Base-by-base conservation (phyloP, 2,329 filamentous ascomycete genomes). In the Penicillium rolfsii region DNA sequence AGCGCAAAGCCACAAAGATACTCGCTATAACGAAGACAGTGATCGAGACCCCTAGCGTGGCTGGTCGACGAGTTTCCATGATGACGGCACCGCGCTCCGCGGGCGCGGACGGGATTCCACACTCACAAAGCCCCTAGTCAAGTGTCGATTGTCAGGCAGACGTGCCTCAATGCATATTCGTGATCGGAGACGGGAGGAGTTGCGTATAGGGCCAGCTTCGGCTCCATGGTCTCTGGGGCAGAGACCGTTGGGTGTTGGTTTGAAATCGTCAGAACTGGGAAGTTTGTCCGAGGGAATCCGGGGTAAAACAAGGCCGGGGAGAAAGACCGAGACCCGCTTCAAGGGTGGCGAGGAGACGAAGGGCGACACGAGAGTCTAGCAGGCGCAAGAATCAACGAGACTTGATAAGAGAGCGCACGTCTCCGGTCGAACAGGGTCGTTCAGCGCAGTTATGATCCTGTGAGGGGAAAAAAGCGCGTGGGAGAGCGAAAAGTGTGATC, bases 1-100 rank as follows among this genome's bases (percentile, higher is more conserved):
- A 81, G 57, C 93, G 87, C 38, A 91, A 84, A 45, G 82, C 82
- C 67, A 97, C 91, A 73, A 96, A 94, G 57, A 90, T 71, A 41
- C 89, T 89, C 55, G 91, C 87, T 55, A 93, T 75, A 24, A 84
- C 83, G 63, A 93, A 83, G 55, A 81, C 67, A 56, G 75, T 68
- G 49, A 81, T 73, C 12, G 79, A 80, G 55, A 81, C 79, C 28
- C 73, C 76, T 59, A 80, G 71, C 3, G 79, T 79, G 35, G 69
- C 69, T 38, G 73, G 72, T 57, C 71, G 73, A 65, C 77, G 75
- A 57, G 71, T 68, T 22, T 71, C 59, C 74, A 77, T 77, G 19
- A 55, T 70, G 67, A 46, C 28, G n/a, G 55, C 43, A 24, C 38
- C 24, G 59, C 52, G 53, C 52, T 52, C 49, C 50, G 38, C 56